These are phyloP conservation scores for Panicum miliaceum DNA, from an alignment of 176 grass and related monocot genomes.

Conservation along the genomic window DNA sequence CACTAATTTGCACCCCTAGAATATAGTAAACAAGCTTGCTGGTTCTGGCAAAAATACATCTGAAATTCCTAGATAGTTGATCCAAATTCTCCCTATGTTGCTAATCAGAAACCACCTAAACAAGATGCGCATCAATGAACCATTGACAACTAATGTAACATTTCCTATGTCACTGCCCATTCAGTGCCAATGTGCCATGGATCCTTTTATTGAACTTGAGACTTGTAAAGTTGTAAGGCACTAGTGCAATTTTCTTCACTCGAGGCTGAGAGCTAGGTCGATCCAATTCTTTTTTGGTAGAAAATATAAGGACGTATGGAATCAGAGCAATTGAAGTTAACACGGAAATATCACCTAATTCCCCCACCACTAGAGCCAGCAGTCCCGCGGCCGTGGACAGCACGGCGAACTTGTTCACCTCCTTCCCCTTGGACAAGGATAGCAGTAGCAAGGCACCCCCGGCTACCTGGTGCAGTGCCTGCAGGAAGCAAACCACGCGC, in stretches of 20 bases:
- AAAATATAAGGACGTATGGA: neutral
- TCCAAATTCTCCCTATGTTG: neutral
- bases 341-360: constrained; percentile 63
- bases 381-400: constrained; percentile 66
- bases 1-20: too few species aligned
- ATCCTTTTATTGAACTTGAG: neutral
- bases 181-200: neutral
- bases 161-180: neutral
- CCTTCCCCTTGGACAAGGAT: constrained; percentile 45
- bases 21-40: neutral
- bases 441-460: constrained; percentile 59
- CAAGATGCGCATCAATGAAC: neutral
- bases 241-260: neutral
- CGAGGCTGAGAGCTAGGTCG: neutral
- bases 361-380: constrained; percentile 76
- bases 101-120: neutral
- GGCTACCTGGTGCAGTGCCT: constrained; percentile 58
- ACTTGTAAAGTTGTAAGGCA: neutral
- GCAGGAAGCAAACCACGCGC: constrained; percentile 36
- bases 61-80: neutral
- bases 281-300: neutral
- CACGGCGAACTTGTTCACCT: constrained; percentile 62
- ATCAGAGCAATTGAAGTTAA: neutral
- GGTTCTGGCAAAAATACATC: constrained; percentile 1
- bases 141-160: neutral